Evolutionary conservation across 2,329 filamentous ascomycete species (phyloP), one percentile per base, ranked within the genome.

Genomic region (Lasiodiplodia citricola): DNA sequence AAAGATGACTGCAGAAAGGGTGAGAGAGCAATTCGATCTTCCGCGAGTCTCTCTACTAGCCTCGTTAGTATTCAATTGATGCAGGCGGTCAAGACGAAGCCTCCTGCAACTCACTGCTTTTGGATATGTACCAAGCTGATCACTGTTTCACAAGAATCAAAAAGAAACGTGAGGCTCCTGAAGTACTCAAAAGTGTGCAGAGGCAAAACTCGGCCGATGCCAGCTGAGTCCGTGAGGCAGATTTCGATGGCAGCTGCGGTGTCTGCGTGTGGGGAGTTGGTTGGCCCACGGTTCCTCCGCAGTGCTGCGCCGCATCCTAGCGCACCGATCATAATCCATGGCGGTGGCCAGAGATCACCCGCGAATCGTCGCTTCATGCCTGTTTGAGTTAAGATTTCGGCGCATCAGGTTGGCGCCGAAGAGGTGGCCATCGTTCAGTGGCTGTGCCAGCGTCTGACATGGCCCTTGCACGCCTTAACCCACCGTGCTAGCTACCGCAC

Each of bases 261-360:
- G 11, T 7, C 31, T 16, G 31, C 16, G 57, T n/a, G 23, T 16
- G 57, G 23, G 13, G 25, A 1, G 14, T 47, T 58, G 56, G 31
- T 31, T 14, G 41, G 11, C 28, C 14, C 31, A 47, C 38, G 41
- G 31, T 47, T 18, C 25, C 6, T 35, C 21, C 4, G 8, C 4
- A 62, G 2, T 18, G 23, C 57, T 62, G 57, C 57, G 57, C 57
- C 57, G 57, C 57, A 50, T 58, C 28, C 56, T 58, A 58, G 57
- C 21, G 25, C 14, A 37, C 57, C 57, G 23, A 21, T 47, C 47
- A 8, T 18, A 47, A 38, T 38, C 44, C 14, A 47, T 5, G 18
- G 55, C n/a, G 38, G 31, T 14, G 14, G 38, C 1, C 21, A 23
- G 14, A 31, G 41, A 18, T n/a, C n/a, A n/a, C 28, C 47, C 50